Base-by-base conservation (phyloP, 2,329 filamentous ascomycete species). In the Apiospora marii region DNA sequence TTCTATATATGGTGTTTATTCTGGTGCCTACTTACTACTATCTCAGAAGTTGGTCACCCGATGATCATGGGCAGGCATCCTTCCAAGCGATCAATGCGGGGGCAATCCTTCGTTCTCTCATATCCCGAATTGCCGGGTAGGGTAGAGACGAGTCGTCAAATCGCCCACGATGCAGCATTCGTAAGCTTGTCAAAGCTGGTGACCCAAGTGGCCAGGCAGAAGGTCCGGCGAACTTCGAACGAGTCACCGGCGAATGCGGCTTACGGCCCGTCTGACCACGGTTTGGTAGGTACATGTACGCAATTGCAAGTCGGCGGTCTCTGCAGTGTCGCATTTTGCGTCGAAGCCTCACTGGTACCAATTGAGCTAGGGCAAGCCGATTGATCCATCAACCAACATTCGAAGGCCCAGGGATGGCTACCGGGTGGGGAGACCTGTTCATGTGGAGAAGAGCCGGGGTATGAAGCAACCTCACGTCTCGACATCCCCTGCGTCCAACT, bases 391-490 rank as follows among this genome's bases (percentile, higher is more conserved):
- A 13, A 51, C 10, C 37, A 51, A 24, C 4, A 51, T 51, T 10
- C 8, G 46, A 8, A 10, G n/a, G 46, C 22, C n/a, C 44, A 48
- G 43, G 16, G 46, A 49, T 49, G 46, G 19, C 8, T 41, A 41
- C 22, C 6, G 46, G 46, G 13, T 27, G 24, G 51, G 30, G 6
- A 10, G 19, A 16, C 22, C 7, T 64, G 34, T 64, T 64, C 12
- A 2, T 37, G 34, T 64, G 58, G 58, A 24, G 58, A 41, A n/a
- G 1, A n/a, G 58, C 58, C 34, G 34, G 58, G 58, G 58, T 64
- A 22, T 64, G 58, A 64, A 64, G 58, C 58, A 64, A 41, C 58
- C 19, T 64, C 58, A 41, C 58, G 58, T 64, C 58, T 64, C 58
- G 58, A 24, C 34, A n/a, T 64, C 30, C 58, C 58, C 34, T 64